phyloP scores from a whole-genome alignment of 208 protist species.

The Trypanosoma congolense region DNA sequence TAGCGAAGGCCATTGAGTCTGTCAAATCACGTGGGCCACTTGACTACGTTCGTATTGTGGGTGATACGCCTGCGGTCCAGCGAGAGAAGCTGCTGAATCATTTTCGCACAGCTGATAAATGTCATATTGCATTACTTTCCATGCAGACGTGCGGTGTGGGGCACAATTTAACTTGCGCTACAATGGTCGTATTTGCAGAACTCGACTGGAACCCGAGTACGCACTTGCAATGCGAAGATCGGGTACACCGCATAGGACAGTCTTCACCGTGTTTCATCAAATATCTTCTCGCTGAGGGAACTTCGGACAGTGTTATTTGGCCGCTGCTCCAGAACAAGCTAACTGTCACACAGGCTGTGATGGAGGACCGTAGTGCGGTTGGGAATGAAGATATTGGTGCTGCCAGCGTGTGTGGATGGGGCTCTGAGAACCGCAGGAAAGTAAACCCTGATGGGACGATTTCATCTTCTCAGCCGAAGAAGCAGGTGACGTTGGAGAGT shows the following conservation, averaged over 20 bases:
- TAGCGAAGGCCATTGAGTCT: conserved; percentile 66
- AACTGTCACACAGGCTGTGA: conserved; percentile 69
- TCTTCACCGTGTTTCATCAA: conserved; percentile 82
- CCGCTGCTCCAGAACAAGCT: conserved; percentile 85
- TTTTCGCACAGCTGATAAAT: conserved; percentile 68
- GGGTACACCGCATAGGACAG: conserved; percentile 95
- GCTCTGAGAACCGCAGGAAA: not conserved
- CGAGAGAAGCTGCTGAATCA: conserved; percentile 70
- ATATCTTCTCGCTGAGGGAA: conserved; percentile 91
- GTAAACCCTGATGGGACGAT: conserved; percentile 1
- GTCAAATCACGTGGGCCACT: conserved; percentile 53
- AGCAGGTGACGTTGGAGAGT: conserved; percentile 20
- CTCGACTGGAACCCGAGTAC: conserved; percentile 96
- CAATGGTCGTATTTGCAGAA: conserved; percentile 95
- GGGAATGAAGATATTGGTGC: too few species aligned
- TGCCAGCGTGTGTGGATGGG: conserved; percentile 5
- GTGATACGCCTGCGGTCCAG: conserved; percentile 63
- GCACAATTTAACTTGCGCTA: conserved; percentile 92
- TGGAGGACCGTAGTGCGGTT: too few species aligned
- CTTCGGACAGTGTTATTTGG: conserved; percentile 88
- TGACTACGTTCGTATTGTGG: conserved; percentile 92
- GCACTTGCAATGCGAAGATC: conserved; percentile 95
- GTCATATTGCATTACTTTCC: conserved; percentile 84
- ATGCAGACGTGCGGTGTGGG: conserved; percentile 95
- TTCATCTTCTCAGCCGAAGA: conserved; percentile 12